Conservation (phyloP, 2,329 filamentous ascomycete species). For the Xylariales sp. region DNA sequence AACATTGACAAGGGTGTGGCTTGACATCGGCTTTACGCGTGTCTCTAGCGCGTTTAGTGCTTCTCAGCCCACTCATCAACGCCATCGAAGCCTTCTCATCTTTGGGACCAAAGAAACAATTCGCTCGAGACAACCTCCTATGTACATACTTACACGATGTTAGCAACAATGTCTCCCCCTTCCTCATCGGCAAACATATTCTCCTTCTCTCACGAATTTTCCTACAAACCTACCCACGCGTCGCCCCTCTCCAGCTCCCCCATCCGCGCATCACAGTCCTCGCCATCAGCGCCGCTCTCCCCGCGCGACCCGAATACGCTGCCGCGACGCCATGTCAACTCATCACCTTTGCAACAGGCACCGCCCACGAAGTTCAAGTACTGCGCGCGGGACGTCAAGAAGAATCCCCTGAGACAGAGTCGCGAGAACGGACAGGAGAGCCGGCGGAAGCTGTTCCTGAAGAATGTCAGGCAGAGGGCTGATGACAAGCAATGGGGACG, state of each 20-base stretch:
- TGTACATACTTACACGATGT: slow-evolving; percentile 23
- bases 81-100: no score
- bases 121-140: background rate
- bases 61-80: no score
- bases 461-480: slow-evolving; percentile 56
- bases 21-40: slow-evolving; percentile 6
- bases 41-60: no score
- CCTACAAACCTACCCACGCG: slow-evolving; percentile 41
- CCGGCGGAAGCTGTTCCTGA: slow-evolving; percentile 64
- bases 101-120: no score
- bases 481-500: slow-evolving; percentile 57
- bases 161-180: slow-evolving; percentile 28
- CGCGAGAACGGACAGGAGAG: slow-evolving; percentile 60
- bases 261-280: slow-evolving; percentile 46
- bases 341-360: slow-evolving; percentile 25
- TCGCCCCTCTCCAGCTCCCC: slow-evolving; percentile 55
- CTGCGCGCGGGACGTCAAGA: slow-evolving; percentile 51
- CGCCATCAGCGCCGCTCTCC: slow-evolving; percentile 37
- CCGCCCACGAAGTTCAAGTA: slow-evolving; percentile 35
- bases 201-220: slow-evolving; percentile 34
- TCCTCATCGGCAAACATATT: slow-evolving; percentile 31
- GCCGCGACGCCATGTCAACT: slow-evolving; percentile 33
- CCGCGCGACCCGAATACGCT: slow-evolving; percentile 34
- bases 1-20: background rate
- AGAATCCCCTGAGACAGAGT: slow-evolving; percentile 57